phyloP scores from a whole-genome alignment of 2,329 filamentous ascomycete genomes.

The Colletotrichum filicis region DNA sequence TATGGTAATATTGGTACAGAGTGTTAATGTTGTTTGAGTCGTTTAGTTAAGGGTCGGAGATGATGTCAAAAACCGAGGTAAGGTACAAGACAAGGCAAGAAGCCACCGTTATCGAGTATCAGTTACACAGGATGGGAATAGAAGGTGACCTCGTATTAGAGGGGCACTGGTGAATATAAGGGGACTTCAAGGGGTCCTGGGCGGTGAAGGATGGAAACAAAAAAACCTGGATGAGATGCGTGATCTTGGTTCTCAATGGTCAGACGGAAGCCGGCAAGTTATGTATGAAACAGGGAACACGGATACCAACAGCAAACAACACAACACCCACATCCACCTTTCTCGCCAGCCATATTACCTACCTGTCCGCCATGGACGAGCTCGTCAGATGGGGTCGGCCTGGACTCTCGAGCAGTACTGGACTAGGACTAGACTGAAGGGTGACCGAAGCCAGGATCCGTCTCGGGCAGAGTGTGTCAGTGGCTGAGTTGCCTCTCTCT shows the following conservation, averaged over 20 bases:
- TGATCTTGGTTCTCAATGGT: neutral
- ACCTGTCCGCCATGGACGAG: neutral
- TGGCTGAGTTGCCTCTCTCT: constrained; percentile 17
- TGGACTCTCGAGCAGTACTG: constrained; percentile 13
- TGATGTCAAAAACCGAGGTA: neutral
- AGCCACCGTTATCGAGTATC: constrained; percentile 1
- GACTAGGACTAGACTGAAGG: constrained; percentile 21
- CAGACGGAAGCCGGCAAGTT: constrained; percentile 25
- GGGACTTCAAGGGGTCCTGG: neutral
- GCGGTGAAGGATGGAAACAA: constrained; percentile 25
- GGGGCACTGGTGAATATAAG: neutral
- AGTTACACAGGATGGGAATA: constrained; percentile 3
- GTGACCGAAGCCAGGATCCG: constrained; percentile 15
- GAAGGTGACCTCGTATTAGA: constrained; percentile 8
- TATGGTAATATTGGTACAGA: neutral
- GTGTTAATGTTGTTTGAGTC: neutral
- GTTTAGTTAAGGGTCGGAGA: neutral
- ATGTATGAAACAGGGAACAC: constrained; percentile 33
- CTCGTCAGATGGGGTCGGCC: neutral
- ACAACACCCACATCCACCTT: constrained; percentile 11
- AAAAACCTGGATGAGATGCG: neutral
- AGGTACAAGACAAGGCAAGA: neutral
- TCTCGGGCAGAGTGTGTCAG: constrained; percentile 26
- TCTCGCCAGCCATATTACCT: neutral
- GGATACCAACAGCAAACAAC: constrained; percentile 34